A percentile compares a stretch with the other conserved stretches of the same genome.
phyloP scores from a whole-genome alignment of 1,139 yeast species.

The Ashbya aceris region DNA sequence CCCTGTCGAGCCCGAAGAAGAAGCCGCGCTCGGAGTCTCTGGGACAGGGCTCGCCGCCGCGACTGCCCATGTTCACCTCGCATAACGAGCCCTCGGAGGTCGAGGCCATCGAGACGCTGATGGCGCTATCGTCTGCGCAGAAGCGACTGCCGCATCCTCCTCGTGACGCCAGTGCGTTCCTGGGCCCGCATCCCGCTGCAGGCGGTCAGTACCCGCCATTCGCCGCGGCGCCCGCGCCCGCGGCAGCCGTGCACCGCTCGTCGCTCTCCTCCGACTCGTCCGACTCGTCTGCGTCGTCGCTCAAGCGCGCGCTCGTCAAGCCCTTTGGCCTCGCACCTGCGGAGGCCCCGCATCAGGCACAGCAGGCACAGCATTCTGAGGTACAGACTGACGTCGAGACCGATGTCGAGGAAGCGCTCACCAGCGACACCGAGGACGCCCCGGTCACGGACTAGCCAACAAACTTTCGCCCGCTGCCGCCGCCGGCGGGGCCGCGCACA shows the following conservation, averaged over 20 bases:
- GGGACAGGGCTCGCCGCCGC: conserved; percentile 11
- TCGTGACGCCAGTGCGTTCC: neutral
- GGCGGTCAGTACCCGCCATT: neutral
- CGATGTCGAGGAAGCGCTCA: conserved; percentile 11
- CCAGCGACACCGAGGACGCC: conserved; percentile 1
- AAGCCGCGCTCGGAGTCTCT: conserved; percentile 14
- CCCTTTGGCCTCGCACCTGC: conserved; percentile 7
- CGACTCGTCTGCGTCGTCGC: conserved; percentile 6
- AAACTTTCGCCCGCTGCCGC: too few species aligned
- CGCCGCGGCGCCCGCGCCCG: neutral
- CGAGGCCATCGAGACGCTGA: conserved; percentile 39
- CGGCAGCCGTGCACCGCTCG: neutral
- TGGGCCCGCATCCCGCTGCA: conserved; percentile 1
- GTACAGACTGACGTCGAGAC: conserved; percentile 20
- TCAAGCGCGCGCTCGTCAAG: conserved; percentile 5
- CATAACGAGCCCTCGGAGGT: conserved; percentile 31
- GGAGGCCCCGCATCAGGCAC: conserved; percentile 3
- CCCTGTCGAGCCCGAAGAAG: conserved; percentile 30
- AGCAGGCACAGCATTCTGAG: conserved; percentile 8
- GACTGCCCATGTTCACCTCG: conserved; percentile 6
- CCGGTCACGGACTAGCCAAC: too few species aligned
- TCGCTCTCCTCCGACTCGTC: conserved; percentile 7
- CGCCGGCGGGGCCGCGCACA: too few species aligned
- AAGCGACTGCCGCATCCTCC: conserved; percentile 12
- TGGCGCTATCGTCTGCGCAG: conserved; percentile 39